These are phyloP conservation scores for Saturnispora halmiae DNA, from an alignment of 805 yeast species.

Conservation along the genomic window DNA sequence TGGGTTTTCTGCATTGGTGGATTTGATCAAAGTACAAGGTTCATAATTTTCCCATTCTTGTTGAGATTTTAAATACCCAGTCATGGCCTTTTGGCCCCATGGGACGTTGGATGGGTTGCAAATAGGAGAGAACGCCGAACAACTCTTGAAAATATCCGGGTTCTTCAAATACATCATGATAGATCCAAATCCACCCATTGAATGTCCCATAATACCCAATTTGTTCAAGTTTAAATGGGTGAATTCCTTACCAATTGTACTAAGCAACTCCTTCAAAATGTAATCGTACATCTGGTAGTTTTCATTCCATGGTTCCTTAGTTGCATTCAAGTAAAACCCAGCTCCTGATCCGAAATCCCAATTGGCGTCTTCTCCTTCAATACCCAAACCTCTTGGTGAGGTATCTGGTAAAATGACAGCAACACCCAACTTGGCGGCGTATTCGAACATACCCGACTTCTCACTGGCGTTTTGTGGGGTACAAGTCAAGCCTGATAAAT, in stretches of 20 bases:
- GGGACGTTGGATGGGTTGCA: constrained; percentile 65
- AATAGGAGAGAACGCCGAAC: constrained; percentile 88
- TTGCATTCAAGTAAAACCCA: constrained; percentile 87
- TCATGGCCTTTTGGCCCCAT: constrained; percentile 86
- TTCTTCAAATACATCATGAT: constrained; percentile 54
- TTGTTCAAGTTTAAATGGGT: constrained; percentile 45
- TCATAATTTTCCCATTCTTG: constrained; percentile 68
- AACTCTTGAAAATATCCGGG: constrained; percentile 67
- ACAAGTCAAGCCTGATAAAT: constrained; percentile 85
- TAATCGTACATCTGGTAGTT: constrained; percentile 86
- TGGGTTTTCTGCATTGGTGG: constrained; percentile 36
- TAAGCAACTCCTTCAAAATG: constrained; percentile 64
- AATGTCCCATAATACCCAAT: constrained; percentile 84
- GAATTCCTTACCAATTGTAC: constrained; percentile 35
- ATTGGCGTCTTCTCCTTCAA: constrained; percentile 57
- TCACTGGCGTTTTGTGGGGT: constrained; percentile 90
- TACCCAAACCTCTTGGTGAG: constrained; percentile 79
- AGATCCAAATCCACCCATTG: constrained; percentile 98
- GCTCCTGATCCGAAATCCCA: constrained; percentile 96
- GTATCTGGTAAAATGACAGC: constrained; percentile 94
- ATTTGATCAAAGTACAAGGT: constrained; percentile 65
- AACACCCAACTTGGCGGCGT: constrained; percentile 73
- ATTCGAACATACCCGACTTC: constrained; percentile 79
- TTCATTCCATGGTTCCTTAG: constrained; percentile 55
- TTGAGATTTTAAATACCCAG: constrained; percentile 55